phyloP scores from a whole-genome alignment of 106 monocot species.

The Dendrobium chrysotoxum region DNA sequence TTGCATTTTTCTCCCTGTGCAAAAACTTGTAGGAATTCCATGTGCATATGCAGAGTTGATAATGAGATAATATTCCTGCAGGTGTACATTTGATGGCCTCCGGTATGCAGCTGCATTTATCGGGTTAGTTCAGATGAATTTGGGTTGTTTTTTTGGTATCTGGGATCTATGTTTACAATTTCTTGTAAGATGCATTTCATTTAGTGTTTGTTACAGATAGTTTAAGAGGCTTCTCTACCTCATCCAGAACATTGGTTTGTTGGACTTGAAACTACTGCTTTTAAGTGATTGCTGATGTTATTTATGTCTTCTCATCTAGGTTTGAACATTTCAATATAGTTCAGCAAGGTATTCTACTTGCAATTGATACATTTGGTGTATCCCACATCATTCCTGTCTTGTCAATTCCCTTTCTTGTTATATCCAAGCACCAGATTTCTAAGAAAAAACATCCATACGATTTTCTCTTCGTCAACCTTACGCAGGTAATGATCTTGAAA shows the following conservation, averaged over 20 bases:
- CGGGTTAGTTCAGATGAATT: slow-evolving; percentile 46
- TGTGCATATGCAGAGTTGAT: background rate
- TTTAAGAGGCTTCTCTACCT: background rate
- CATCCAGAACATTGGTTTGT: background rate
- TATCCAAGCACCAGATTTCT: slow-evolving; percentile 6
- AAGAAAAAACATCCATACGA: slow-evolving; percentile 10
- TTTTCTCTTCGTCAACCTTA: slow-evolving; percentile 20
- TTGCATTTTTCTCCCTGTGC: too few relatives aligned
- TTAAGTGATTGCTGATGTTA: background rate
- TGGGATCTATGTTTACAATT: background rate
- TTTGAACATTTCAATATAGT: slow-evolving; percentile 87
- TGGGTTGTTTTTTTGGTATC: background rate
- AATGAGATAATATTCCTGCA: slow-evolving; percentile 20
- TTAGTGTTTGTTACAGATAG: background rate
- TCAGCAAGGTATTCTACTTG: slow-evolving; percentile 73
- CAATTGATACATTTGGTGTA: slow-evolving; percentile 88
- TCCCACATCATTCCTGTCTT: slow-evolving; percentile 84
- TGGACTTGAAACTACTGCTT: background rate
- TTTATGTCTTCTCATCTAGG: slow-evolving; percentile 27
- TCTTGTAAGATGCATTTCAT: background rate
- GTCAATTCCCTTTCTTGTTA: slow-evolving; percentile 66
- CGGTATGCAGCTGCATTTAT: slow-evolving; percentile 93
- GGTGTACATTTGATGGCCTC: slow-evolving; percentile 98
- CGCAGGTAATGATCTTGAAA: slow-evolving; percentile 31
- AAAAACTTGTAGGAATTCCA: too few relatives aligned